Evolutionary conservation across 805 yeast genomes (phyloP), one percentile per base, ranked within the genome.

Genomic region (Torulaspora gathmanii): DNA sequence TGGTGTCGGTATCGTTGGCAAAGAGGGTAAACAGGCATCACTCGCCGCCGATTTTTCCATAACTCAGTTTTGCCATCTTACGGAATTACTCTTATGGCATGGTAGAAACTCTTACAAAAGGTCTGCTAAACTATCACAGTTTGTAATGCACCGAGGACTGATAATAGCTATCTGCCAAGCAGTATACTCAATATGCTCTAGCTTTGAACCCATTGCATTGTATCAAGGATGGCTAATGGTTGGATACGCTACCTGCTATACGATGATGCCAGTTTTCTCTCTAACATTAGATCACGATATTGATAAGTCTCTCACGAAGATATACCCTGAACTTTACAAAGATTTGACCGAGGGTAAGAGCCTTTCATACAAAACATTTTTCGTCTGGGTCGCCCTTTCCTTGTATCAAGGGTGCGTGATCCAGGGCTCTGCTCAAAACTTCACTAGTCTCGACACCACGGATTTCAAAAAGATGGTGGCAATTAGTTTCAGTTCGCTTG

Each of bases 1-100:
- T 8, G 99, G 99, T 48, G 95, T 93, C 23, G 99, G 99, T 45
- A 93, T 93, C 54, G 99, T 93, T 16, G 99, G 99, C 29, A 93
- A 93, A 65, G 99, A 93, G 64, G 99, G 99, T 28, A 84, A 83
- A 51, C 99, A 93, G 65, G 99, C 99, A 0, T 88, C 96, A 0
- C 71, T 93, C 42, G 96, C 98, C 4, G 98, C 99, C 0, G 99
- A 93, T 65, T 93, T 91, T 67, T 87, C 96, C 13, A 81, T 93
- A 40, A 83, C 88, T 26, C 96, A 90, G 67, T 93, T 93, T 64
- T 86, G 91, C 58, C 88, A 86, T 61, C 68, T 93, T 50, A 85
- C 95, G 33, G 87, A 88, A 56, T 73, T 93, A 42, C 67, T 95
- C 35, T 73, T 93, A 41, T 93, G 99, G 99, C 99, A 93, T 64